A percentile compares a stretch with the other conserved stretches of the same genome.
Conservation (phyloP, 257 asterid genomes). For the Scutellaria baicalensis region DNA sequence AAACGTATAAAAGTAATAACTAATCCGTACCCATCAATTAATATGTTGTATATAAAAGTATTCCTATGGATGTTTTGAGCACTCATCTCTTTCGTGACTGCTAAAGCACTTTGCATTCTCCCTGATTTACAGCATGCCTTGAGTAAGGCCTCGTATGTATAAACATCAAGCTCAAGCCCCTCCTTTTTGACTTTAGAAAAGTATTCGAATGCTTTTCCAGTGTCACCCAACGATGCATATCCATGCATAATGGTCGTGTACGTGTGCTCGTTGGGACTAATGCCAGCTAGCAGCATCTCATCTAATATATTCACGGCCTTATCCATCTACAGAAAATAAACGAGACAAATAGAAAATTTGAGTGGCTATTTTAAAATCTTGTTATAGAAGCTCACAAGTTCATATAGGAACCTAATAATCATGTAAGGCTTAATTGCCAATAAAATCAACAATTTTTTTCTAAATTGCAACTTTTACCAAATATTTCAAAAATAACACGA, state of each 20-base stretch:
- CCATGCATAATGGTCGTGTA: slow-evolving; percentile 96
- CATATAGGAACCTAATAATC: not conserved
- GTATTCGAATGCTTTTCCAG: slow-evolving; percentile 90
- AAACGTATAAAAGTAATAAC: not conserved
- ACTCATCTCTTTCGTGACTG: slow-evolving; percentile 89
- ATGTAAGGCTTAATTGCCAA: no score
- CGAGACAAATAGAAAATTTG: not conserved
- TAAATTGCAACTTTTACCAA: no score
- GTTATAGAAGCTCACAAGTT: not conserved
- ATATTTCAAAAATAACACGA: no score
- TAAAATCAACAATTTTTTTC: no score
- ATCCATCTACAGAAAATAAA: slow-evolving; percentile 57
- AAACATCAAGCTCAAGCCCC: slow-evolving; percentile 88
- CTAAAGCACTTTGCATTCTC: slow-evolving; percentile 99
- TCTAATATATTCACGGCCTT: slow-evolving; percentile 73
- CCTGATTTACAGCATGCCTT: slow-evolving; percentile 99
- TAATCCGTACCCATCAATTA: slow-evolving; percentile 78
- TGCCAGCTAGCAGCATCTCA: slow-evolving; percentile 81
- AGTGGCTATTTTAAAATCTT: not conserved
- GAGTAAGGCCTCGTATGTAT: slow-evolving; percentile 86
- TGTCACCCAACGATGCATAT: slow-evolving; percentile 95
- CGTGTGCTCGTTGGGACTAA: slow-evolving; percentile 81
- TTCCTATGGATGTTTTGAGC: slow-evolving; percentile 70
- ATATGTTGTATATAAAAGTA: slow-evolving; percentile 85
- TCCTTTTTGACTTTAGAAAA: slow-evolving; percentile 71